Evolutionary conservation across 306 rosid species (phyloP), one percentile per base, ranked within the genome.

Genomic region (Pyrus communis): DNA sequence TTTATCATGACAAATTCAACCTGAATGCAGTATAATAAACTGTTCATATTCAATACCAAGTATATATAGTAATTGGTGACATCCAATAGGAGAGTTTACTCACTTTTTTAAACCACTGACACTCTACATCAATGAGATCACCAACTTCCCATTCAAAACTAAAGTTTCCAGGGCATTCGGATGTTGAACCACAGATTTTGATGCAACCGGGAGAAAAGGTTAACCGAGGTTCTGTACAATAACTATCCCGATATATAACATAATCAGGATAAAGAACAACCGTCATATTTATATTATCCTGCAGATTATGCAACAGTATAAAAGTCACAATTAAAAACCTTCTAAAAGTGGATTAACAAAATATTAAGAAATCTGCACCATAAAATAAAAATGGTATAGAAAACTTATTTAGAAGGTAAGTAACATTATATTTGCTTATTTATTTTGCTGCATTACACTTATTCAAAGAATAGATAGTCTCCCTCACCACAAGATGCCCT

Each of bases 221-320:
- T 65, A 94, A 73, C 83, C 25, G 75, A 51, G 93, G 81, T 45
- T 84, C 89, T 46, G 78, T 75, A 78, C 84, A 90, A 85, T 90
- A 86, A 77, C 80, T 85, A 84, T 89, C 95, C 80, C 84, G 87
- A 82, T 86, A 94, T 76, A 82, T 62, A 82, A 91, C 75, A 84
- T 87, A 94, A 83, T 94, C 98, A 9, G 98, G 97, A 86, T 70
- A 81, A 63, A 94, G 96, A 75, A 94, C 87, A 75, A 94, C 90
- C 68, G 85, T 90, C 7, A 31, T 70, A 68, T 86, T 77, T 73
- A 49, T n/a, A 52, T 81, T 86, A 77, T 86, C 97, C 98, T 94
- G 92, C 78, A 81, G 61, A 85, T 81, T 83, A 31, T 75, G 77
- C 46, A 77, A 85, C 78, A 46, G 46, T 66, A 49, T 74, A 78